A percentile compares a stretch with the other conserved stretches of the same genome.
Conservation (phyloP, 139 green algal genomes). For the Closterium sp. region DNA sequence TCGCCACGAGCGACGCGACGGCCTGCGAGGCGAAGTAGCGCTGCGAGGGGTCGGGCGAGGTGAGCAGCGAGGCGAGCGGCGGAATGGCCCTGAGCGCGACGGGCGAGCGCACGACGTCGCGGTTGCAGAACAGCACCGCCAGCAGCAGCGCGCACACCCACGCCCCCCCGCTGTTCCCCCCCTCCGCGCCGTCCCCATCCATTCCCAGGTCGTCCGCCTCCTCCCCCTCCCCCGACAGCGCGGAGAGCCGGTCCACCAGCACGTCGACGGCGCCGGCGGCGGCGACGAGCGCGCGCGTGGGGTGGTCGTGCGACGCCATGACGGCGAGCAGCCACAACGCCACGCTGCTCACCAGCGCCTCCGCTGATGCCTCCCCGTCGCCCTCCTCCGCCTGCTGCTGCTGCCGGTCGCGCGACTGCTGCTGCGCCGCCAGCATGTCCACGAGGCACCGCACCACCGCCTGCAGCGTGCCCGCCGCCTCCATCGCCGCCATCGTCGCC, state of each 20-base stretch:
- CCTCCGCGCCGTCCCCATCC: background rate
- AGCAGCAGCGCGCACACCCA: constrained; percentile 42
- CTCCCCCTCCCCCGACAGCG: constrained; percentile 20
- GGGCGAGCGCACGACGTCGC: constrained; percentile 11
- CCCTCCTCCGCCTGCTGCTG: background rate
- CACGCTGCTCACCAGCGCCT: constrained; percentile 26
- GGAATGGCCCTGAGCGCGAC: constrained; percentile 4
- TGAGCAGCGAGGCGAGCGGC: constrained; percentile 24
- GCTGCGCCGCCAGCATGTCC: constrained; percentile 25
- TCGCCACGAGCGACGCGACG: constrained; percentile 23
- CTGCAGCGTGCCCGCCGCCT: constrained; percentile 23
- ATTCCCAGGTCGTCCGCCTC: constrained; percentile 2
- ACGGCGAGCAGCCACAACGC: constrained; percentile 41
- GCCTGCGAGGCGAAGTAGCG: constrained; percentile 38
- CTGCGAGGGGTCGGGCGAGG: constrained; percentile 32
- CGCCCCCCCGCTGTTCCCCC: constrained; percentile 15
- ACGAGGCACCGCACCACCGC: constrained; percentile 33
- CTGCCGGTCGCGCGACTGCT: background rate
- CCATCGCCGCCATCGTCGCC: constrained; percentile 34
- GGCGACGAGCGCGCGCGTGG: constrained; percentile 19
- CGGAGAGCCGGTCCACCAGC: constrained; percentile 17
- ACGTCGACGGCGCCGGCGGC: constrained; percentile 29
- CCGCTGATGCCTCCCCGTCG: background rate
- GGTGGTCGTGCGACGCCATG: constrained; percentile 30
- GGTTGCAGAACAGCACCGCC: constrained; percentile 32